Conservation (phyloP, 2,329 filamentous ascomycete species). For the Aspergillus sp. region DNA sequence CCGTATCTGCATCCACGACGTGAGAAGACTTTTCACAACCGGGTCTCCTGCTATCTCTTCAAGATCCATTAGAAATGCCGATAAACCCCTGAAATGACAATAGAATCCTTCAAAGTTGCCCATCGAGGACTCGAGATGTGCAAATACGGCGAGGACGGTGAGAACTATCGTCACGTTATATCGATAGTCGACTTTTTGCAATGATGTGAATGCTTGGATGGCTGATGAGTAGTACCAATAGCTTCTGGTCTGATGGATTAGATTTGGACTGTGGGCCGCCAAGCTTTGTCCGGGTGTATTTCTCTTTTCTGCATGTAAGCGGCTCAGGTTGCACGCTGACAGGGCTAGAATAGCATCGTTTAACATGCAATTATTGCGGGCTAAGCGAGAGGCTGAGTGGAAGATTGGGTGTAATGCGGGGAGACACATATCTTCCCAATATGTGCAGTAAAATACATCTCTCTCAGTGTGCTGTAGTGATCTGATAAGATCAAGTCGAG, state of each 20-base stretch:
- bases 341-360: slow-evolving; percentile 14
- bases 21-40: slow-evolving; percentile 8
- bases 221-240: slow-evolving; percentile 20
- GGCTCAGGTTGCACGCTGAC: slow-evolving; percentile 16
- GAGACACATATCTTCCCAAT: slow-evolving; percentile 19
- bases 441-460: slow-evolving; percentile 19
- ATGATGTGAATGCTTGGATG: slow-evolving; percentile 8
- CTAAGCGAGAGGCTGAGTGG: slow-evolving; percentile 1
- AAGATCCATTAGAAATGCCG: slow-evolving; percentile 2
- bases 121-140: slow-evolving; percentile 16
- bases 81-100: slow-evolving; percentile 13
- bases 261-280: slow-evolving; percentile 8
- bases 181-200: slow-evolving; percentile 5
- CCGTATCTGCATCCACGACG: slow-evolving; percentile 17
- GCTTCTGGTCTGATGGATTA: slow-evolving; percentile 16
- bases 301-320: slow-evolving; percentile 9
- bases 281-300: background rate
- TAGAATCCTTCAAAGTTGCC: slow-evolving; percentile 18
- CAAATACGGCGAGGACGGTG: slow-evolving; percentile 13
- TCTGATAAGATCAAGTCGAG: slow-evolving; percentile 6
- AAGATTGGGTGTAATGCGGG: slow-evolving; percentile 19
- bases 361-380: slow-evolving; percentile 2
- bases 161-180: slow-evolving; percentile 5
- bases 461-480: slow-evolving; percentile 16
- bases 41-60: background rate